phyloP scores from a whole-genome alignment of 768 basidiomycete genomes.

The Boletus rubropictus region DNA sequence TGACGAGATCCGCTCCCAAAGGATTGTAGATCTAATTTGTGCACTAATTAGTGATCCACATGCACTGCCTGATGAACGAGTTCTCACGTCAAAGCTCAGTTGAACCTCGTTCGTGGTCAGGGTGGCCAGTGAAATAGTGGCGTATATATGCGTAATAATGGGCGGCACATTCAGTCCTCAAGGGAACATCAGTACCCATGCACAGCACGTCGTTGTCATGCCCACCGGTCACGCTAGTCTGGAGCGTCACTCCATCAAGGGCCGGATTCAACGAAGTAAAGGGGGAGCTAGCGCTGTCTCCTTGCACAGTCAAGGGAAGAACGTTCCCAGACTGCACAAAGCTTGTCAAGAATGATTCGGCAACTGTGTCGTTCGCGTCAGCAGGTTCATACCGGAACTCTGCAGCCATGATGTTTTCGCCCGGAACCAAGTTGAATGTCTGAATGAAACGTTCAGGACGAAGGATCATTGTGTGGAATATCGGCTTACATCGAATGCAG shows the following conservation, averaged over 20 bases:
- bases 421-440: constrained; percentile 55
- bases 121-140: constrained; percentile 46
- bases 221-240: constrained; percentile 45
- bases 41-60: background rate
- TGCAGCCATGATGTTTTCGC: constrained; percentile 44
- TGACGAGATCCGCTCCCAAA: constrained; percentile 48
- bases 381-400: constrained; percentile 68
- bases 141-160: constrained; percentile 53
- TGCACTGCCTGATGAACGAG: background rate
- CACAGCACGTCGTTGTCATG: background rate
- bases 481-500: constrained; percentile 48
- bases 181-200: background rate
- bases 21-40: constrained; percentile 48
- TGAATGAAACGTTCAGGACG: constrained; percentile 20
- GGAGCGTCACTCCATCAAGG: constrained; percentile 47
- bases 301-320: constrained; percentile 51
- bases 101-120: constrained; percentile 46
- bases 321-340: constrained; percentile 51
- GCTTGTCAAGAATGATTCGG: constrained; percentile 52
- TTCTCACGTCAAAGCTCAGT: constrained; percentile 52
- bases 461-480: background rate
- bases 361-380: constrained; percentile 59
- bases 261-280: constrained; percentile 54
- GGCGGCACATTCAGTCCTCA: constrained; percentile 45
- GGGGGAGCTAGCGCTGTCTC: constrained; percentile 55